A percentile compares a stretch with the other conserved stretches of the same genome.
Evolutionary conservation across 2,329 filamentous ascomycete genomes (phyloP).

Genomic region (Coniochaeta hoffmannii): DNA sequence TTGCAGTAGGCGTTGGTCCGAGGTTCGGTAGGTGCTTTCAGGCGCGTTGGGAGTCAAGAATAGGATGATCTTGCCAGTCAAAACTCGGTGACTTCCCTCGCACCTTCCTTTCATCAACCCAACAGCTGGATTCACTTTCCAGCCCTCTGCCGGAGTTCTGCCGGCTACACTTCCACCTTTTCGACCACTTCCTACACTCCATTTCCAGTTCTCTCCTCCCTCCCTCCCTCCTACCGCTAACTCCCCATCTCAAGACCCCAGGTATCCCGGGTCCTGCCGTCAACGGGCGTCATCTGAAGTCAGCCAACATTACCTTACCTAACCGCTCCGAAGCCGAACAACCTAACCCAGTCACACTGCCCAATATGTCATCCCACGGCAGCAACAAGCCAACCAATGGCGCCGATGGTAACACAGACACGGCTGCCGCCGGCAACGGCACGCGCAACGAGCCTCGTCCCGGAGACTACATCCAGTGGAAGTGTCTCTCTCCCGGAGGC

Average conservation of each 20-base stretch:
- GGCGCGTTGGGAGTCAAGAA: background rate
- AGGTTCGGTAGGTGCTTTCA: background rate
- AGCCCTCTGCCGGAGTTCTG: background rate
- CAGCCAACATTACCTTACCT: too few species aligned
- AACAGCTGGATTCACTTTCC: background rate
- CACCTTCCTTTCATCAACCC: background rate
- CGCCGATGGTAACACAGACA: constrained; percentile 5
- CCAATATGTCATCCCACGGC: constrained; percentile 12
- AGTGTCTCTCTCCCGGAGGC: constrained; percentile 41
- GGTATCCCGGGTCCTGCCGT: background rate
- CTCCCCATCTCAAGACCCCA: background rate
- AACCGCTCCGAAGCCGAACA: too few species aligned
- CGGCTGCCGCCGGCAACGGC: constrained; percentile 6
- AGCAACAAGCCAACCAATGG: background rate
- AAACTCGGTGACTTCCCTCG: background rate
- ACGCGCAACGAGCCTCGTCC: constrained; percentile 32
- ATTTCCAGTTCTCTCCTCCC: background rate
- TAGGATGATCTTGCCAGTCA: background rate
- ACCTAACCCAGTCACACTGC: too few species aligned
- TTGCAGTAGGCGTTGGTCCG: background rate
- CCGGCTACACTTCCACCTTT: background rate
- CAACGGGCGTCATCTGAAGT: background rate
- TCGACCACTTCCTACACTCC: background rate
- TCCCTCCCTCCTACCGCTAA: background rate
- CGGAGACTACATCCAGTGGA: constrained; percentile 48